These are phyloP conservation scores for Zalerion maritima DNA, from an alignment of 495 filamentous ascomycete genomes.

Conservation along the genomic window DNA sequence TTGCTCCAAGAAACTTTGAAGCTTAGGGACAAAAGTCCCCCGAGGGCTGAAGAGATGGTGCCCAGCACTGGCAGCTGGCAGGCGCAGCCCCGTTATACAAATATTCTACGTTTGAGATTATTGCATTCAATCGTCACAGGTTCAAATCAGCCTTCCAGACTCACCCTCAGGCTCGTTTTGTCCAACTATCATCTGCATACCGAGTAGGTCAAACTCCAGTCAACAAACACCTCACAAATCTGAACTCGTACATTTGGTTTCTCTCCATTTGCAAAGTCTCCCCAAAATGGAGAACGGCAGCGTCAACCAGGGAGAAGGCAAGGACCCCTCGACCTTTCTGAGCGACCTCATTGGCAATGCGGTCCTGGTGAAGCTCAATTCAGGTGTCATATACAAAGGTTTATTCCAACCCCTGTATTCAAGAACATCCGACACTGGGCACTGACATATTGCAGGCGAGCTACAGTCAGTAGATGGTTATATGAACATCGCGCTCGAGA, in stretches of 20 bases:
- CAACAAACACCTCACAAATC: constrained; percentile 1
- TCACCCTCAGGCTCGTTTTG: constrained; percentile 2
- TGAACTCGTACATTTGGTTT: not conserved
- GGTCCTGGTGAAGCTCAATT: constrained; percentile 92
- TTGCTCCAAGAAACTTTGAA: too few relatives aligned
- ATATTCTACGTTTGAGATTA: constrained; percentile 3
- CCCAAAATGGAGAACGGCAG: constrained; percentile 59
- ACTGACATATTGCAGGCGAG: constrained; percentile 43
- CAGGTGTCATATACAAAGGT: constrained; percentile 93
- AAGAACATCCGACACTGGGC: constrained; percentile 1
- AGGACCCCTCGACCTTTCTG: constrained; percentile 82
- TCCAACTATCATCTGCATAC: not conserved
- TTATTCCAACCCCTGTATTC: not conserved
- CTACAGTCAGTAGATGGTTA: constrained; percentile 98
- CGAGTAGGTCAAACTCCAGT: not conserved
- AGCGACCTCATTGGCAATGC: constrained; percentile 81
- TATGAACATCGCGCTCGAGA: constrained; percentile 97
- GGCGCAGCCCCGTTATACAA: constrained; percentile 5
- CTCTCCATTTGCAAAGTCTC: constrained; percentile 1
- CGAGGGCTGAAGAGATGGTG: constrained; percentile 3
- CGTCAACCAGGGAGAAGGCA: constrained; percentile 46
- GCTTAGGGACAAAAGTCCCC: not conserved
- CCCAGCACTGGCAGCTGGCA: constrained; percentile 6
- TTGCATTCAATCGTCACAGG: constrained; percentile 8
- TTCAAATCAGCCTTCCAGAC: not conserved